phyloP scores from a whole-genome alignment of 495 filamentous ascomycete genomes.

The Hypoxylon crocopeplum region DNA sequence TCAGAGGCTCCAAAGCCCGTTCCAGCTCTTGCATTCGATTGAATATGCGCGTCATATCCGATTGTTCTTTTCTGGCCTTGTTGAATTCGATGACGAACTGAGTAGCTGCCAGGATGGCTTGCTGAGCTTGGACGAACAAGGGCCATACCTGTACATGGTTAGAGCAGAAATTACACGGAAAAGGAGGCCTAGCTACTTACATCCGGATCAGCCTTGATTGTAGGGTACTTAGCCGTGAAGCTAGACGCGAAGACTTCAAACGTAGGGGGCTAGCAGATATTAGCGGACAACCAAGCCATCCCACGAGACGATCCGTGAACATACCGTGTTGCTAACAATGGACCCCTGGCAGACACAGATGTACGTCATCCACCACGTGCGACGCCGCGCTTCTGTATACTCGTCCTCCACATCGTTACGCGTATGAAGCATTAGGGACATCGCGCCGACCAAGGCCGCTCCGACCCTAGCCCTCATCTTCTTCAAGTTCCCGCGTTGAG shows the following conservation, averaged over 20 bases:
- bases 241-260: conserved; percentile 63
- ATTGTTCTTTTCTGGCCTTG: conserved; percentile 40
- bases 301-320: conserved; percentile 13
- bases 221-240: conserved; percentile 63
- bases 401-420: conserved; percentile 55
- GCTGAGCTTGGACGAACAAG: conserved; percentile 62
- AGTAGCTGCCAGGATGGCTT: conserved; percentile 62
- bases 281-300: conserved; percentile 12
- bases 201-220: conserved; percentile 59
- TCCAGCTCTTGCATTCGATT: conserved; percentile 64
- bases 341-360: conserved; percentile 65
- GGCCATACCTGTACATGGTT: conserved; percentile 55
- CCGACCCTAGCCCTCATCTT: conserved; percentile 67
- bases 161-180: not conserved
- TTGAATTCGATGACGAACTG: conserved; percentile 59
- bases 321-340: conserved; percentile 66
- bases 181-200: conserved; percentile 42
- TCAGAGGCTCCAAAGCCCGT: conserved; percentile 54
- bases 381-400: conserved; percentile 59
- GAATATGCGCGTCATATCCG: conserved; percentile 59
- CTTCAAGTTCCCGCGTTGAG: conserved; percentile 65
- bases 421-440: conserved; percentile 60
- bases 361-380: conserved; percentile 72
- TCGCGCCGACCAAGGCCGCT: conserved; percentile 61
- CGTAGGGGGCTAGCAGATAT: conserved; percentile 52